Base-by-base conservation (phyloP, 208 protist genomes). In the Kentomonas sorsogonicus region DNA sequence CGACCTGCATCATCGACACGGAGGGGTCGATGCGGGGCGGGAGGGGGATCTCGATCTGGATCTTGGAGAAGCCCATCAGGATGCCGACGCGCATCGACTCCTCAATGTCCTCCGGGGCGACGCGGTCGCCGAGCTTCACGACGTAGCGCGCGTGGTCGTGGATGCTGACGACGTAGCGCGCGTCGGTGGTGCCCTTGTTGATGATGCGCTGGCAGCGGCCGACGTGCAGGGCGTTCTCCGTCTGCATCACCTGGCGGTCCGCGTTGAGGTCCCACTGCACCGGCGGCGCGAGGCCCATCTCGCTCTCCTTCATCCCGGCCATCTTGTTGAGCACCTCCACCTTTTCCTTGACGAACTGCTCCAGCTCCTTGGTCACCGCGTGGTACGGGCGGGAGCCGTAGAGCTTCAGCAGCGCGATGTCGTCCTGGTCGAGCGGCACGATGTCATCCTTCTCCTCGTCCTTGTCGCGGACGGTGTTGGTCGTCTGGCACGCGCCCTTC, bases 1-100 rank as follows among this genome's bases (percentile, higher is more conserved):
- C 93, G n/a, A 97, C 98, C 70, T 98, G 91, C 99, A 99, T 99
- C 94, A 99, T 99, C 2, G 98, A 99, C 4, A 99, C 99, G 20
- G 94, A 98, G 9, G 98, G 97, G 74, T 99, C 99, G 69, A 99
- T 99, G 63, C 98, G 95, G 16, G 99, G 98, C n/a, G 98, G 99
- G 34, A 99, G 94, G 23, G 99, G 98, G 50, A 99, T 98, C 74
- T 99, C 95, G 77, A 99, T 99, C 72, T 98, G 91, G 71, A 99
- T 99, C 63, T 99, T 99, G 56, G 72, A 96, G 51, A 98, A 95
- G 53, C 99, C 97, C 57, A 99, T 84, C 25, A 91, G 63, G 22
- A 97, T 87, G 47, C 98, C 98, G 18, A 99, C 98, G 50, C 99
- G 94, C 98, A 99, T 99, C 38, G 93, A 98, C 80, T 99, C 99